Conservation (phyloP, 2,329 filamentous ascomycete genomes). For the Thielaviopsis cerberus region DNA sequence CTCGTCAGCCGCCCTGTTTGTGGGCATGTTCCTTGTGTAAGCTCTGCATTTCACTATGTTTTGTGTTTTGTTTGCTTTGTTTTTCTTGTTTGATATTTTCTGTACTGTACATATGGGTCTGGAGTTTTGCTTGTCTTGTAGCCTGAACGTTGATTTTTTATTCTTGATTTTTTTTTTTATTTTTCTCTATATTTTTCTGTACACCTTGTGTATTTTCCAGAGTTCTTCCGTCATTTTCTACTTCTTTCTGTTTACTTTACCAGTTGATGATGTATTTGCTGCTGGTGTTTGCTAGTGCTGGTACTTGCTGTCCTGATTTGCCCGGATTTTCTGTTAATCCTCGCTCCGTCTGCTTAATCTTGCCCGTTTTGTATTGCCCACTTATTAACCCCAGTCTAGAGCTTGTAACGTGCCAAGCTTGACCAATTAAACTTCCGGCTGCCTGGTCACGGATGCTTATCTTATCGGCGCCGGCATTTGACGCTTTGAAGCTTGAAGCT, state of each 20-base stretch:
- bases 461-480: background rate
- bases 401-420: background rate
- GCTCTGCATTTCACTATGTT: background rate
- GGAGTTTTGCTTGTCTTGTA: background rate
- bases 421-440: background rate
- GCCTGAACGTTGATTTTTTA: background rate
- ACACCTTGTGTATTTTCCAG: background rate
- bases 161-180: background rate
- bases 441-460: background rate
- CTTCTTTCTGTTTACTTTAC: background rate
- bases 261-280: background rate
- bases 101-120: no score
- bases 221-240: no score
- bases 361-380: background rate
- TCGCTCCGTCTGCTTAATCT: background rate
- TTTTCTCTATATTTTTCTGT: background rate
- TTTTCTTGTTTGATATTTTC: background rate
- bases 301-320: no score
- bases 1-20: constrained; percentile 2
- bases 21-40: constrained; percentile 7
- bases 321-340: no score
- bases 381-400: background rate
- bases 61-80: background rate
- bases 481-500: background rate
- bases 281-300: no score